Evolutionary conservation across 1,284 basidiomycete species (phyloP).

Genomic region (Ustilago cynodontis): DNA sequence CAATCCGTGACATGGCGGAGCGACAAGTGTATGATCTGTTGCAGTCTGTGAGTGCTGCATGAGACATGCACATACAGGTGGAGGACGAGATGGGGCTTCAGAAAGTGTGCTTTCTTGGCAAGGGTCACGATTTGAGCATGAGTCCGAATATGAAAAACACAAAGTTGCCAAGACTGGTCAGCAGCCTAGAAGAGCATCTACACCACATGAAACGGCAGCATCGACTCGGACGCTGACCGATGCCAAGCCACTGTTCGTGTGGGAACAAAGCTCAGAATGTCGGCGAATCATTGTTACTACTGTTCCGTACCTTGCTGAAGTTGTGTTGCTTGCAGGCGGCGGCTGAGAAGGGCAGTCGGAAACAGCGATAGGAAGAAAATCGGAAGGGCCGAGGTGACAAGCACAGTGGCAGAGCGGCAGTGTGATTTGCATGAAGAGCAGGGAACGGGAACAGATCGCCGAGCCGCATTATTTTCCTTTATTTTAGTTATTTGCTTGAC

Average conservation of each 20-base stretch:
- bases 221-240: neutral
- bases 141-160: neutral
- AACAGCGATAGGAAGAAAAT: too few species aligned
- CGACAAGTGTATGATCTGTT: neutral
- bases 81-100: neutral
- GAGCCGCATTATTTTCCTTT: conserved; percentile 5
- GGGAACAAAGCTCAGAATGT: neutral
- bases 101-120: neutral
- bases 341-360: too few species aligned
- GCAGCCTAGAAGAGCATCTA: neutral
- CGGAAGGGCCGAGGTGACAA: neutral
- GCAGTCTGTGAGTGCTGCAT: neutral
- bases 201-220: neutral
- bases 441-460: conserved; percentile 4
- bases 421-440: too few species aligned
- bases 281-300: neutral
- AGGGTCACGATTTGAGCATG: neutral
- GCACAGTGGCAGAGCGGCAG: neutral
- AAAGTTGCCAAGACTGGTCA: neutral
- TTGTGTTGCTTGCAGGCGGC: too few species aligned
- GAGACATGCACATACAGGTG: neutral
- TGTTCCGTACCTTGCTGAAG: too few species aligned
- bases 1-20: too few species aligned
- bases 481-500: neutral
- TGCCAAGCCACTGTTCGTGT: neutral